Conservation (phyloP, 371 early-diverging fungal genomes). For the Chytridiales sp. region DNA sequence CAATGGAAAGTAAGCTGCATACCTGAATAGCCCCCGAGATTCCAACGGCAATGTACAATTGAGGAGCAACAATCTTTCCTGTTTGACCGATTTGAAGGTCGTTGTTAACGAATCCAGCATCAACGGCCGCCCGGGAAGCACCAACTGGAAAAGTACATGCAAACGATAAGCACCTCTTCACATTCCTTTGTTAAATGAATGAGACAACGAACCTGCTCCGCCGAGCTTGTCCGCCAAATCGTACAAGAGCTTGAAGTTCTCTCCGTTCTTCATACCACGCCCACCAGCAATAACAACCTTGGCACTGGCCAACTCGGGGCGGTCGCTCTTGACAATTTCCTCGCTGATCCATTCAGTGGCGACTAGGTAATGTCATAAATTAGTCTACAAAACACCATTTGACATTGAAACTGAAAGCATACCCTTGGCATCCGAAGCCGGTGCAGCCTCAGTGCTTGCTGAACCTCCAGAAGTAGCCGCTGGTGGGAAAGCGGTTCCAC, state of each 20-base stretch:
- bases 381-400: not conserved
- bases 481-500: slow-evolving; percentile 88
- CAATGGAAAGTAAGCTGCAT: not conserved
- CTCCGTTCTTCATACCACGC: slow-evolving; percentile 94
- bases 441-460: slow-evolving; percentile 68
- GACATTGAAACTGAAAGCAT: not conserved
- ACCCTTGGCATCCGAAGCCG: slow-evolving; percentile 56
- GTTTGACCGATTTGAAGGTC: slow-evolving; percentile 97
- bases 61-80: slow-evolving; percentile 96
- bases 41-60: slow-evolving; percentile 93
- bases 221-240: slow-evolving; percentile 93
- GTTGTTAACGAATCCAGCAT: slow-evolving; percentile 96
- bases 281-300: slow-evolving; percentile 92
- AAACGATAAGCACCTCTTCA: slow-evolving; percentile 1
- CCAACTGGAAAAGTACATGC: slow-evolving; percentile 68
- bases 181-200: not conserved
- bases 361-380: no score
- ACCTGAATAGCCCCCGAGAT: slow-evolving; percentile 93
- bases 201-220: slow-evolving; percentile 72
- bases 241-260: slow-evolving; percentile 92
- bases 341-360: slow-evolving; percentile 84
- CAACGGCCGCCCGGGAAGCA: slow-evolving; percentile 97
- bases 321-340: slow-evolving; percentile 90
- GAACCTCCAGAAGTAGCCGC: slow-evolving; percentile 56
- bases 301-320: slow-evolving; percentile 90